These are phyloP conservation scores for Inonotus hispidus DNA, from an alignment of 1,284 basidiomycete species.

Conservation along the genomic window DNA sequence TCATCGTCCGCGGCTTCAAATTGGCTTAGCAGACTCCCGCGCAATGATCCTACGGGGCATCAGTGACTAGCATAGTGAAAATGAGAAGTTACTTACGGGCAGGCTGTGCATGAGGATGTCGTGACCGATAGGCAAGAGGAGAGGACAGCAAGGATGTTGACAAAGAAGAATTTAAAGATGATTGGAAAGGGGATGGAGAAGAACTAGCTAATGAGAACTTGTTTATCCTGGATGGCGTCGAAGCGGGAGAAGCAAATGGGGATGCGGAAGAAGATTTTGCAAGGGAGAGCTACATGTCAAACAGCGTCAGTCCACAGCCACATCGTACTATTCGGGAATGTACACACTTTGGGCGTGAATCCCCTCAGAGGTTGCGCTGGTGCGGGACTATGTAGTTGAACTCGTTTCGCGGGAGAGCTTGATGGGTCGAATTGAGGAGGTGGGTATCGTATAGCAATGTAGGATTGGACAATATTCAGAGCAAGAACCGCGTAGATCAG, in stretches of 20 bases:
- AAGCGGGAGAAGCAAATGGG: conserved; percentile 10
- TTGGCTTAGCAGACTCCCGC: conserved; percentile 15
- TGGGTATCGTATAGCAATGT: conserved; percentile 14
- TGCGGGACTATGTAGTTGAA: conserved; percentile 11
- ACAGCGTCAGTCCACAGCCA: background rate
- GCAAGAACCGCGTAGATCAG: conserved; percentile 9
- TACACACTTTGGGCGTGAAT: conserved; percentile 8
- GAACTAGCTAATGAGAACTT: conserved; percentile 3
- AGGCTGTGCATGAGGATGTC: conserved; percentile 2
- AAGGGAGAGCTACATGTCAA: background rate
- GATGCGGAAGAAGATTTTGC: conserved; percentile 1
- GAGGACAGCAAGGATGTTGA: conserved; percentile 16
- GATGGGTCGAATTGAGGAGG: conserved; percentile 14
- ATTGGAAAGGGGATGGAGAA: conserved; percentile 10
- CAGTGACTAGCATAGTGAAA: background rate
- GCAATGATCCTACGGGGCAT: conserved; percentile 2
- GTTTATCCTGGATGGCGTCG: conserved; percentile 14
- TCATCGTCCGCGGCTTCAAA: conserved; percentile 17
- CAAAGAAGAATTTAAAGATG: conserved; percentile 16
- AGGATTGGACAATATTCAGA: conserved; percentile 17
- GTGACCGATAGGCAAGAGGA: conserved; percentile 16
- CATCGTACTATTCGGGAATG: background rate
- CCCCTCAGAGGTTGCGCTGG: conserved; percentile 6
- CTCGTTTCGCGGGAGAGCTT: conserved; percentile 11
- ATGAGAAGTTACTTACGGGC: conserved; percentile 1